Percentiles rank a stretch among this genome's conserved stretches.
Conservation (phyloP, 2,329 filamentous ascomycete species). For the Epichloe glyceriae region DNA sequence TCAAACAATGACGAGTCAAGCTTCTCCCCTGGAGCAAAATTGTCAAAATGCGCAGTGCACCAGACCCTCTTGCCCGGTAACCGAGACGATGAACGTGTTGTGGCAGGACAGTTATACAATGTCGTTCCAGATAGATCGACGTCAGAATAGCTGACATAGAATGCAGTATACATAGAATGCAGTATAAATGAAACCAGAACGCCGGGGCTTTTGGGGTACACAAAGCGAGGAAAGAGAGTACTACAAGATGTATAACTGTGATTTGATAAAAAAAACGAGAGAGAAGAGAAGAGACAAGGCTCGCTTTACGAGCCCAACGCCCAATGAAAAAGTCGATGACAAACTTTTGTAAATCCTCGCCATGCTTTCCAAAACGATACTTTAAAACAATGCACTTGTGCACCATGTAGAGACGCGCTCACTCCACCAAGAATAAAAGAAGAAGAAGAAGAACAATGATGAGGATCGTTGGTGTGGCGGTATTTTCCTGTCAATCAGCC, state of each 20-base stretch:
- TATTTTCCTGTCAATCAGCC: constrained; percentile 4
- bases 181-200: neutral
- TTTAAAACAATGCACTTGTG: constrained; percentile 8
- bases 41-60: neutral
- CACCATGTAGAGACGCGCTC: neutral
- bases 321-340: constrained; percentile 9
- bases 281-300: neutral
- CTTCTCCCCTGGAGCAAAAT: neutral
- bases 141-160: neutral
- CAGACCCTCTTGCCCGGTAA: neutral
- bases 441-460: neutral
- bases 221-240: neutral
- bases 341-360: constrained; percentile 18
- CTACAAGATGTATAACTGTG: neutral
- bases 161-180: neutral
- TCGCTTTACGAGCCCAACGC: constrained; percentile 13
- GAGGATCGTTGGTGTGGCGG: neutral
- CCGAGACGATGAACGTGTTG: neutral
- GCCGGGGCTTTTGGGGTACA: neutral
- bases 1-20: neutral
- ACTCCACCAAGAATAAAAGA: neutral
- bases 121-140: neutral
- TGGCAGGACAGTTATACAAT: neutral
- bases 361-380: constrained; percentile 21
- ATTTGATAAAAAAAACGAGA: neutral